phyloP scores from a whole-genome alignment of 768 basidiomycete genomes.

The Lactarius hengduanensis region DNA sequence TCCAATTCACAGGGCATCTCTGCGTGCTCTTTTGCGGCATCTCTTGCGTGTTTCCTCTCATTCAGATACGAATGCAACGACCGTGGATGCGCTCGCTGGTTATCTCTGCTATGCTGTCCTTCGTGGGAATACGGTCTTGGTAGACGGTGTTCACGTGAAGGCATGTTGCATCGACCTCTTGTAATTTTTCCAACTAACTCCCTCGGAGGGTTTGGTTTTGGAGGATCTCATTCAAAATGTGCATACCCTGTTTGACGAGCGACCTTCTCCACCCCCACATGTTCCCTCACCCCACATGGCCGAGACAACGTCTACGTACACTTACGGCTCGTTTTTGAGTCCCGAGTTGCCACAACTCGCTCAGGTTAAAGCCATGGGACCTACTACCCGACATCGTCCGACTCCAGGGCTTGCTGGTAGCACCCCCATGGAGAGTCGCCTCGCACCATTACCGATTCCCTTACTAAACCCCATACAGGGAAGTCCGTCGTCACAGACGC shows the following conservation, averaged over 20 bases:
- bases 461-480: too few species aligned
- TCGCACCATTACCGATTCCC: background rate
- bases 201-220: too few species aligned
- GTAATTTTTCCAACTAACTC: too few species aligned
- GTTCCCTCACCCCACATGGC: background rate
- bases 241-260: background rate
- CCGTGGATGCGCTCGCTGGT: background rate
- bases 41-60: too few species aligned
- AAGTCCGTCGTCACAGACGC: background rate
- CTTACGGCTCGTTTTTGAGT: background rate
- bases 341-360: background rate
- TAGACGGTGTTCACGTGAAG: too few species aligned
- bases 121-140: too few species aligned
- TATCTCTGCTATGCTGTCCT: background rate
- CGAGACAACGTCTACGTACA: background rate
- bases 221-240: background rate
- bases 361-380: background rate
- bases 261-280: background rate
- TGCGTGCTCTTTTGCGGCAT: too few species aligned
- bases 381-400: background rate
- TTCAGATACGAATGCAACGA: background rate
- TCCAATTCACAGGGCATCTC: too few species aligned
- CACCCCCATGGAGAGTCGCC: background rate
- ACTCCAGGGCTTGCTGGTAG: background rate
- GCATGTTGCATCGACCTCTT: too few species aligned